A percentile compares a stretch with the other conserved stretches of the same genome.
These are phyloP conservation scores for Xylariaceae sp. DNA, from an alignment of 2,329 filamentous ascomycete genomes.

Conservation along the genomic window DNA sequence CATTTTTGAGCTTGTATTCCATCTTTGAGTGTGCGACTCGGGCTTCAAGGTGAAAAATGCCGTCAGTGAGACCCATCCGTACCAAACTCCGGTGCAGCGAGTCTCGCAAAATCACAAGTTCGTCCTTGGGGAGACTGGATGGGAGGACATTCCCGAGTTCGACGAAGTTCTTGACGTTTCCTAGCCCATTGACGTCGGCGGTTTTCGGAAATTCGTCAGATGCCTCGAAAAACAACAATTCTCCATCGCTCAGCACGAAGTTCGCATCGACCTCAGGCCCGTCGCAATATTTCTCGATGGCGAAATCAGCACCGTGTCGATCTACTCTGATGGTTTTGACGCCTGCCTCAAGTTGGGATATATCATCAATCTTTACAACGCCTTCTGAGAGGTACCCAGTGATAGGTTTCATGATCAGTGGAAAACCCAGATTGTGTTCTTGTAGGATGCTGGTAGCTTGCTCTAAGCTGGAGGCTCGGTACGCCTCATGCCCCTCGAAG, in stretches of 20 bases:
- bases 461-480: background rate
- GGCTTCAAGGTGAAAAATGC: conserved; percentile 32
- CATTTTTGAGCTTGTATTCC: conserved; percentile 13
- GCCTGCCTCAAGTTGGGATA: too few relatives aligned
- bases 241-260: conserved; percentile 37
- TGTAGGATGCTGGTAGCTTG: background rate
- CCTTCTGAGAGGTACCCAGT: too few relatives aligned
- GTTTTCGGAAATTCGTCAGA: conserved; percentile 37
- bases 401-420: too few relatives aligned
- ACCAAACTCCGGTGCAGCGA: conserved; percentile 20
- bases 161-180: background rate
- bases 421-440: too few relatives aligned
- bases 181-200: conserved; percentile 25
- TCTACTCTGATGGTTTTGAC: background rate
- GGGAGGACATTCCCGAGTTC: too few relatives aligned
- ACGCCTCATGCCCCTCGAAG: background rate
- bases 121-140: too few relatives aligned
- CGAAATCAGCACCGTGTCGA: conserved; percentile 16
- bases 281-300: conserved; percentile 39
- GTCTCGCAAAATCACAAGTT: conserved; percentile 14
- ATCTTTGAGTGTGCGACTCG: conserved; percentile 26
- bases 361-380: too few relatives aligned
- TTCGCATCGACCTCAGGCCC: conserved; percentile 44
- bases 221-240: conserved; percentile 40
- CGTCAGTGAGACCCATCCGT: conserved; percentile 25